Percentiles rank a stretch among this genome's conserved stretches.
Evolutionary conservation across 768 basidiomycete species (phyloP).

Genomic region (Naganishia onofrii): DNA sequence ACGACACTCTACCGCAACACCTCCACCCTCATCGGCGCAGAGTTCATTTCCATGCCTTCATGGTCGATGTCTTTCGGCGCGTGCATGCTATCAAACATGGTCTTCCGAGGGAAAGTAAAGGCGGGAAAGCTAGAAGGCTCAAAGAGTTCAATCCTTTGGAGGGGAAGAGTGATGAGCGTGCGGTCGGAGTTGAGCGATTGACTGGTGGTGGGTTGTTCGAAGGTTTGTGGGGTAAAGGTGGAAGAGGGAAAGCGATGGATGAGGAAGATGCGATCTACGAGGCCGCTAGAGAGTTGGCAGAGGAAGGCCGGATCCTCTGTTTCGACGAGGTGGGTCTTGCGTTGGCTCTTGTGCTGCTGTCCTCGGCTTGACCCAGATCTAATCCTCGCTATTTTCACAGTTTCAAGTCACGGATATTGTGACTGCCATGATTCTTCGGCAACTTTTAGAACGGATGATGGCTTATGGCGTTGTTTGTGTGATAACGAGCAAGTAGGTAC

Average conservation of each 20-base stretch:
- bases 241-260: slow-evolving; percentile 65
- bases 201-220: slow-evolving; percentile 26
- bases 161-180: slow-evolving; percentile 28
- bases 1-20: slow-evolving; percentile 63
- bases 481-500: slow-evolving; percentile 92
- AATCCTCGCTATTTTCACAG: background rate
- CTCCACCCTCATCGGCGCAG: slow-evolving; percentile 53
- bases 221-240: slow-evolving; percentile 53
- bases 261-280: slow-evolving; percentile 65
- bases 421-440: slow-evolving; percentile 94
- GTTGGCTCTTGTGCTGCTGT: background rate
- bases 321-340: slow-evolving; percentile 77
- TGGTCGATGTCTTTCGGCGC: slow-evolving; percentile 97
- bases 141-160: slow-evolving; percentile 23
- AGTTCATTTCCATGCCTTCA: slow-evolving; percentile 98
- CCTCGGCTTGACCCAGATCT: background rate
- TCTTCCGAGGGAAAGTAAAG: slow-evolving; percentile 16
- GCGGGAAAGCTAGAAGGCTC: slow-evolving; percentile 7
- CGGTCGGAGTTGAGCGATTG: slow-evolving; percentile 30
- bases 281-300: slow-evolving; percentile 80
- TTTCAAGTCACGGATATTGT: slow-evolving; percentile 88
- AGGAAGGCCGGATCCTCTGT: slow-evolving; percentile 79
- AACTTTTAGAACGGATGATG: slow-evolving; percentile 79
- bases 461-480: slow-evolving; percentile 88
- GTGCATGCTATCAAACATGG: slow-evolving; percentile 72